These are phyloP conservation scores for Penicillium sp. DNA, from an alignment of 2,329 filamentous ascomycete genomes.

Conservation along the genomic window DNA sequence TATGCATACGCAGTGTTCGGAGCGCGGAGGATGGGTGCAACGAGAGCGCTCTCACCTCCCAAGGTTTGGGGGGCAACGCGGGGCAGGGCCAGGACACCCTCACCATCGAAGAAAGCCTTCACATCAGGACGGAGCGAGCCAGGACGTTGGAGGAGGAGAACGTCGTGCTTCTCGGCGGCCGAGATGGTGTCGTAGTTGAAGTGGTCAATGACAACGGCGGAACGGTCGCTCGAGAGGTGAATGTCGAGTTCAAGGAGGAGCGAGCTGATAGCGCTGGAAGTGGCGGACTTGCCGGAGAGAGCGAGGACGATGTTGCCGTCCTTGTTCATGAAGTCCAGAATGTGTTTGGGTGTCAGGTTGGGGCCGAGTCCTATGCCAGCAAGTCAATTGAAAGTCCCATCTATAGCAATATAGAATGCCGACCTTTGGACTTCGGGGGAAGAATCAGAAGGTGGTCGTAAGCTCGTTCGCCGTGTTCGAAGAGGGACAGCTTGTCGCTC, in stretches of 20 bases:
- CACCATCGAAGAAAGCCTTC: constrained; percentile 73
- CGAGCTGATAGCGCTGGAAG: constrained; percentile 70
- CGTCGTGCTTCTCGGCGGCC: constrained; percentile 80
- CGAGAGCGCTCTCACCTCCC: constrained; percentile 69
- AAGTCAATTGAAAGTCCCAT: constrained; percentile 25
- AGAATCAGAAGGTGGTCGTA: constrained; percentile 92
- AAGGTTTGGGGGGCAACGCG: constrained; percentile 76
- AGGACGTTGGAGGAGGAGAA: constrained; percentile 74
- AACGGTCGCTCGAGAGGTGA: constrained; percentile 79
- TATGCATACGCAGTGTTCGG: constrained; percentile 87
- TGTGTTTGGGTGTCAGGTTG: constrained; percentile 76
- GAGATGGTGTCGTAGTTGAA: constrained; percentile 84
- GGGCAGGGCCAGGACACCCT: constrained; percentile 74
- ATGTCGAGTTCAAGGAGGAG: constrained; percentile 88
- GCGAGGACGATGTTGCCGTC: constrained; percentile 88
- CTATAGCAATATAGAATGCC: not conserved
- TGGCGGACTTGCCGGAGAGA: constrained; percentile 68
- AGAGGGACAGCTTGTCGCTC: constrained; percentile 71
- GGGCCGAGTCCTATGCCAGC: constrained; percentile 70
- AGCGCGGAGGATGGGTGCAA: constrained; percentile 79
- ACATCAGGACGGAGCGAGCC: constrained; percentile 63
- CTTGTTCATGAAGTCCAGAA: constrained; percentile 88
- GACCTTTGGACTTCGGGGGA: constrained; percentile 86
- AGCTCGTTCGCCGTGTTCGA: constrained; percentile 78
- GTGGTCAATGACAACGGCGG: constrained; percentile 85